Conservation (phyloP, 441 rosid species). For the Euphorbia schlechtendalii region DNA sequence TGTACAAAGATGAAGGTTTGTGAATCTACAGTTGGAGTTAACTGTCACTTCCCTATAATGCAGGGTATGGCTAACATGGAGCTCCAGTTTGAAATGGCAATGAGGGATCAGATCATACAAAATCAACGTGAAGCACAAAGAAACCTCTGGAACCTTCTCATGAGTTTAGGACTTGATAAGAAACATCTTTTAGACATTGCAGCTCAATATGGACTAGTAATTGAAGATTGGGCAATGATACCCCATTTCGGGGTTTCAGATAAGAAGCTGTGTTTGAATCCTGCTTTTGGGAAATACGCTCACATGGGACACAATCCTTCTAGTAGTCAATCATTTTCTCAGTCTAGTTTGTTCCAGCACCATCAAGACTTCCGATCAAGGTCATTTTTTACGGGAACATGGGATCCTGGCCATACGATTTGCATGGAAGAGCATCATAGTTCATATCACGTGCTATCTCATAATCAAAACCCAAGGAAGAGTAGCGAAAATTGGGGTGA, state of each 20-base stretch:
- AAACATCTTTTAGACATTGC: slow-evolving; percentile 64
- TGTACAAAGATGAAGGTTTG: no score
- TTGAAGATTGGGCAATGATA: slow-evolving; percentile 58
- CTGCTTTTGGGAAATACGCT: slow-evolving; percentile 25
- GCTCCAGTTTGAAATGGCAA: slow-evolving; percentile 95
- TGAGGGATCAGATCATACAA: slow-evolving; percentile 91
- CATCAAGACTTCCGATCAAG: slow-evolving; percentile 36
- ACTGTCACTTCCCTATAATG: slow-evolving; percentile 17
- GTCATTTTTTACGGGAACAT: slow-evolving; percentile 34
- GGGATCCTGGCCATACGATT: slow-evolving; percentile 42
- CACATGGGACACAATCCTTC: slow-evolving; percentile 31
- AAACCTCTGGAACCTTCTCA: slow-evolving; percentile 71
- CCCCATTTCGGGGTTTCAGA: slow-evolving; percentile 45
- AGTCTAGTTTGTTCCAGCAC: slow-evolving; percentile 49
- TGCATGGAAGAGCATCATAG: slow-evolving; percentile 64
- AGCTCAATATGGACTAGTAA: slow-evolving; percentile 68
- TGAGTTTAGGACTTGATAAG: slow-evolving; percentile 77
- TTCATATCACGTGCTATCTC: slow-evolving; percentile 50
- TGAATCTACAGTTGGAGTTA: not conserved
- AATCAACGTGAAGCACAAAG: slow-evolving; percentile 76
- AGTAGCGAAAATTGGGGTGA: slow-evolving; percentile 44
- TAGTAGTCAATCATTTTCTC: slow-evolving; percentile 37
- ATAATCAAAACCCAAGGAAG: slow-evolving; percentile 36
- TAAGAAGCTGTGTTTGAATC: slow-evolving; percentile 31
- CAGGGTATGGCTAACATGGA: slow-evolving; percentile 89